phyloP scores from a whole-genome alignment of 176 grass and related monocot genomes.

The Pontederia crassipes region DNA sequence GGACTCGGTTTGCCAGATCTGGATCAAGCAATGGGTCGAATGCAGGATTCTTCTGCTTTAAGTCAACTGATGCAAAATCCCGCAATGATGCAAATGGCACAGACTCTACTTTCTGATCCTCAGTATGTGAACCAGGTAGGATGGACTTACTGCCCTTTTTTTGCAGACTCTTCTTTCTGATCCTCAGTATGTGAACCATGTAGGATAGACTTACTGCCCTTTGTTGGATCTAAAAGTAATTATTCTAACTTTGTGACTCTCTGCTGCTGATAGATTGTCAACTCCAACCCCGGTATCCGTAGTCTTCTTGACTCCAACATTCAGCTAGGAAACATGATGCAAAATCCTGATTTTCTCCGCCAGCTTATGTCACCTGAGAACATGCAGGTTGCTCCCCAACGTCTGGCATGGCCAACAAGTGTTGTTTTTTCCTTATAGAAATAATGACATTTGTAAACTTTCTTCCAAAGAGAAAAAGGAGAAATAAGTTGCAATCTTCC shows the following conservation, averaged over 20 bases:
- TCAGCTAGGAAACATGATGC: conserved; percentile 87
- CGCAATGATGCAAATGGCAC: conserved; percentile 88
- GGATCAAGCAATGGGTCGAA: conserved; percentile 31
- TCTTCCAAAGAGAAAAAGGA: too few species aligned
- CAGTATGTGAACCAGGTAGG: conserved; percentile 82
- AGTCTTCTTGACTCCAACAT: conserved; percentile 73
- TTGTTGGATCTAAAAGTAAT: too few species aligned
- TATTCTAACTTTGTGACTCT: too few species aligned
- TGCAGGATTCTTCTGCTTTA: conserved; percentile 45
- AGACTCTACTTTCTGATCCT: conserved; percentile 73
- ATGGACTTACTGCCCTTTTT: too few species aligned
- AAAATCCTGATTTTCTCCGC: conserved; percentile 91
- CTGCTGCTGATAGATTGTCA: too few species aligned
- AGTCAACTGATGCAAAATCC: conserved; percentile 88
- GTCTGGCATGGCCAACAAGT: too few species aligned
- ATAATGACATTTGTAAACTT: too few species aligned
- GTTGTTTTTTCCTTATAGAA: too few species aligned
- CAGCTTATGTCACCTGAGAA: conserved; percentile 51
- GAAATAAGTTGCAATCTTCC: too few species aligned
- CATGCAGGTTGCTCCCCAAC: too few species aligned
- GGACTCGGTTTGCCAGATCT: conserved; percentile 37
- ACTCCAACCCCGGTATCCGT: conserved; percentile 23
- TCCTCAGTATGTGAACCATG: conserved; percentile 85
- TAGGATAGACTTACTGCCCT: background rate
- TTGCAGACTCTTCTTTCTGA: conserved; percentile 66